phyloP scores from a whole-genome alignment of 176 grass and related monocot species.

The Carex parvula region DNA sequence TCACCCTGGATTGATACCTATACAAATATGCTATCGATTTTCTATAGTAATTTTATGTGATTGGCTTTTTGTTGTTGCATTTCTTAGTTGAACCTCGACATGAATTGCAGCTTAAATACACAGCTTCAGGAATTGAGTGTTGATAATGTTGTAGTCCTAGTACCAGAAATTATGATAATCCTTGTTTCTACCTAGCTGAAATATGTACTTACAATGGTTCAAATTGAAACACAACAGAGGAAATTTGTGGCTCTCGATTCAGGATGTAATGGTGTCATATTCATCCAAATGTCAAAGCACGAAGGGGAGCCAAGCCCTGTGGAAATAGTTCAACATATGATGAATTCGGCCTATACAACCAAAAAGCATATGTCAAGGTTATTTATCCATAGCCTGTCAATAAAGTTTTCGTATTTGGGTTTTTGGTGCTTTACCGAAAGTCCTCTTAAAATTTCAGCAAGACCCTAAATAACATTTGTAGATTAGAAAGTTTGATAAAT shows the following conservation, averaged over 20 bases:
- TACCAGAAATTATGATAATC: not conserved
- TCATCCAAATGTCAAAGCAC: constrained; percentile 88
- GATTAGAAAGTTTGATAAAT: not conserved
- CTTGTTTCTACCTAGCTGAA: constrained; percentile 4
- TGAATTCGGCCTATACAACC: constrained; percentile 64
- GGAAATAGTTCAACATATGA: constrained; percentile 88
- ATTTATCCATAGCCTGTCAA: constrained; percentile 14
- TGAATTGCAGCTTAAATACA: not conserved
- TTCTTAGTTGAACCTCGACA: not conserved
- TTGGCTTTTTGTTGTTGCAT: constrained; percentile 5
- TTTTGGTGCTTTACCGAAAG: not conserved
- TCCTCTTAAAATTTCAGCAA: not conserved
- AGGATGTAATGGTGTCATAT: constrained; percentile 80
- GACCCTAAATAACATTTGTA: not conserved
- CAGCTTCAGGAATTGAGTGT: not conserved
- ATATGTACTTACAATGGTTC: not conserved
- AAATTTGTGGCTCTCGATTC: constrained; percentile 80
- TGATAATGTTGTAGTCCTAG: not conserved
- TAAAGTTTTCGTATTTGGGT: not conserved
- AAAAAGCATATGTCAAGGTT: constrained; percentile 99
- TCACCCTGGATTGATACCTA: not conserved
- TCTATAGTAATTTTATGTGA: not conserved
- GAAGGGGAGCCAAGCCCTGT: constrained; percentile 58
- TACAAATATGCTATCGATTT: not conserved
- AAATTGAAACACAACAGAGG: constrained; percentile 50